Base-by-base conservation (phyloP, 768 basidiomycete genomes). In the Calocybe cyanea region DNA sequence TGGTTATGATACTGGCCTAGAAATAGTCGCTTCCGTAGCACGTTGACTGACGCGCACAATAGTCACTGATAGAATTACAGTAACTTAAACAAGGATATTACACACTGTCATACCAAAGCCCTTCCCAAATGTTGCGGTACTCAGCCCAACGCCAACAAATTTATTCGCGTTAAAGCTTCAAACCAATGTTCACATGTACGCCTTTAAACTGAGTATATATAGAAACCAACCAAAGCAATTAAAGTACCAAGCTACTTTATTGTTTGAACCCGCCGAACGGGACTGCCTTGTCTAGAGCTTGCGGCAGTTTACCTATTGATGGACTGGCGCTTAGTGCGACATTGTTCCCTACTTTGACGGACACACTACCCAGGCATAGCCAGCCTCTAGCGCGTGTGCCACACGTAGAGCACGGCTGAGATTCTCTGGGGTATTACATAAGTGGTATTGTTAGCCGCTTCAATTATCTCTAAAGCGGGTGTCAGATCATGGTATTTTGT, bases 201-300 rank as follows among this genome's bases (percentile, higher is more conserved):
- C 47, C 45, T 40, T 58, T 58, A n/a, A 58, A 54, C 9, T 58
- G 54, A 1, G 57, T 58, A n/a, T 58, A 55, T 14, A 53, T 57
- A n/a, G n/a, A n/a, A n/a, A n/a, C n/a, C n/a, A n/a, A n/a, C n/a
- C n/a, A 17, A 14, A 43, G n/a, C n/a, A n/a, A n/a, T n/a, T n/a
- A n/a, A n/a, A n/a, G n/a, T n/a, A n/a, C n/a, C n/a, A n/a, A n/a
- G n/a, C n/a, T 55, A 4, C 58, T 58, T 18, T 59, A 63, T 18
- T 58, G 57, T 43, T 60, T 62, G 48, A 53, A 62, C 17, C 61
- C 61, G 28, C 61, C 61, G 32, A 62, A 62, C 7, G 59, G 59
- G 7, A 62, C 52, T 5, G 39, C 31, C 8, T 43, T 42, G 8
- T 58, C 53, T 1, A 35, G 20, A 7, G 45, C 5, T 30, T 54